Percentiles rank a stretch among this genome's conserved stretches.
These are phyloP conservation scores for Didymella exigua DNA, from an alignment of 2,329 filamentous ascomycete species.

Conservation along the genomic window DNA sequence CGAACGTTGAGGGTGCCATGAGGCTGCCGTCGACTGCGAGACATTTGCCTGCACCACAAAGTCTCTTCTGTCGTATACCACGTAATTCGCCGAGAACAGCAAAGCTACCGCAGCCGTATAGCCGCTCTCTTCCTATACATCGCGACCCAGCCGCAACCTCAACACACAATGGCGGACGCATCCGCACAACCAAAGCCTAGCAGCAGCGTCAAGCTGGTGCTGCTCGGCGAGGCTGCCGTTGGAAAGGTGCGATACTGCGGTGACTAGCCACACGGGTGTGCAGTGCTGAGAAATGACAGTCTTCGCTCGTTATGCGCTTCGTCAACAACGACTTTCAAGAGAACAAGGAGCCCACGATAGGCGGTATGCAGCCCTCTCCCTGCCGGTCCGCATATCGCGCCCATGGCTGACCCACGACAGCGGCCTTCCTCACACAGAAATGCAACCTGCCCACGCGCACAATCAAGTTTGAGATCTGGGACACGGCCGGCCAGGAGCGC, in stretches of 20 bases:
- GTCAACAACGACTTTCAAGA: slow-evolving; percentile 99
- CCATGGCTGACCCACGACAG: slow-evolving; percentile 53
- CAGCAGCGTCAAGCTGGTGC: slow-evolving; percentile 99
- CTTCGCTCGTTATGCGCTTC: slow-evolving; percentile 95
- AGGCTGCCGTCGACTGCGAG: slow-evolving; percentile 9
- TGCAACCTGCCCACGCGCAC: slow-evolving; percentile 92
- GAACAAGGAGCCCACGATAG: slow-evolving; percentile 99
- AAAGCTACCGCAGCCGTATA: neutral
- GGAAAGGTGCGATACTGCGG: slow-evolving; percentile 75
- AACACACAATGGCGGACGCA: slow-evolving; percentile 70
- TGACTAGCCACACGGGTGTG: neutral
- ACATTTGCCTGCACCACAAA: slow-evolving; percentile 6
- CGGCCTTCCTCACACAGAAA: slow-evolving; percentile 98
- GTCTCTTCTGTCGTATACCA: neutral
- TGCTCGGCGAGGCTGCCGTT: slow-evolving; percentile 95
- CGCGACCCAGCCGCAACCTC: slow-evolving; percentile 5
- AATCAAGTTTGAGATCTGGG: slow-evolving; percentile 78
- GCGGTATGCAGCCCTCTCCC: slow-evolving; percentile 66
- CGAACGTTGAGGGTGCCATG: neutral
- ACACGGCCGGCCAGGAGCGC: slow-evolving; percentile 96
- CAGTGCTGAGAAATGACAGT: slow-evolving; percentile 59
- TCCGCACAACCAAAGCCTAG: slow-evolving; percentile 82
- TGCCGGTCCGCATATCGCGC: neutral
- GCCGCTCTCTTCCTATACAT: neutral
- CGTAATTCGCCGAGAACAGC: neutral